phyloP scores from a whole-genome alignment of 1,284 basidiomycete genomes.

The Naganishia sp. region DNA sequence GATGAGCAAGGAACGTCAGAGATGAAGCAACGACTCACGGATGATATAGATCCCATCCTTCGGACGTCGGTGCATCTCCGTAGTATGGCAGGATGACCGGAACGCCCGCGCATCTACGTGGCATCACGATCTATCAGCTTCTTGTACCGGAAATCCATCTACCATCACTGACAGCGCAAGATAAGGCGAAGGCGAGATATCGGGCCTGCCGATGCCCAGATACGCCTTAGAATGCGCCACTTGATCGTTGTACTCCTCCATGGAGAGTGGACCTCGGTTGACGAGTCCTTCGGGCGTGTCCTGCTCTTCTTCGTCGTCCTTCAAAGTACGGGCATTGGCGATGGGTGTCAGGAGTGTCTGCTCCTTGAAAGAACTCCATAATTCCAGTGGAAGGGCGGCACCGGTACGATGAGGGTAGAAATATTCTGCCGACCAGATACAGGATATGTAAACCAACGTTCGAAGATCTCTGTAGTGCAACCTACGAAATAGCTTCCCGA shows the following conservation, averaged over 20 bases:
- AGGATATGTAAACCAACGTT: neutral
- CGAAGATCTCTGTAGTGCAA: neutral
- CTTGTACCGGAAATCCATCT: neutral
- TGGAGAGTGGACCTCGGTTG: conserved; percentile 19
- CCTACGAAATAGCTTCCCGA: conserved; percentile 25
- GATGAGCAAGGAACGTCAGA: neutral
- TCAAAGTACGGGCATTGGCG: conserved; percentile 4
- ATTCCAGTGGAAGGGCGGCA: neutral
- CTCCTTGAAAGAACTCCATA: conserved; percentile 17
- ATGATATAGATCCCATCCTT: conserved; percentile 42
- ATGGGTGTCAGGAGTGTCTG: conserved; percentile 15
- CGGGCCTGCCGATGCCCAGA: conserved; percentile 46
- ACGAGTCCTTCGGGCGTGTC: conserved; percentile 9
- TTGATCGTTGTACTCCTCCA: conserved; percentile 28
- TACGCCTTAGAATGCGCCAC: conserved; percentile 42
- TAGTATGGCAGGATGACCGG: conserved; percentile 49
- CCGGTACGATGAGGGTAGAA: conserved; percentile 20
- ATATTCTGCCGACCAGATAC: conserved; percentile 10
- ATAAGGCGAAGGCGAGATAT: conserved; percentile 47
- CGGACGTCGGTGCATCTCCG: conserved; percentile 30
- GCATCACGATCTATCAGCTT: neutral
- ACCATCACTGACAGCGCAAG: conserved; percentile 41
- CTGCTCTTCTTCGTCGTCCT: neutral
- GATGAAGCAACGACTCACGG: neutral
- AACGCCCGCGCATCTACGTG: conserved; percentile 45